Evolutionary conservation across 2,329 filamentous ascomycete species (phyloP), one percentile per base, ranked within the genome.

Genomic region (Aspergillus sp.): DNA sequence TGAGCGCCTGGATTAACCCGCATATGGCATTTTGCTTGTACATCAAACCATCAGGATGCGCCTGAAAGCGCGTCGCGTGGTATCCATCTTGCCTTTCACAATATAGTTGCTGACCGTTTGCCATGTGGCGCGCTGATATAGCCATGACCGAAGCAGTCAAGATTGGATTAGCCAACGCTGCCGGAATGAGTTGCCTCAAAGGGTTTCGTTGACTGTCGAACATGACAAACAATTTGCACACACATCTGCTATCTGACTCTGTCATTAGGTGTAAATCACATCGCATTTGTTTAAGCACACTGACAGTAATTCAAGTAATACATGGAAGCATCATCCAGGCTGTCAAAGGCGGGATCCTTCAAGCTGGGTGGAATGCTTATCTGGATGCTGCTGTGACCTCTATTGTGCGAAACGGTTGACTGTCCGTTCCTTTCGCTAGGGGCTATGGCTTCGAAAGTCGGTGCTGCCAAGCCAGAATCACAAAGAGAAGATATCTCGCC

Each of bases 191-290:
- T 17, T 60, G 68, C 48, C 72, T 62, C 39, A 75, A 69, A 3
- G 73, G 72, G 61, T 75, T 75, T n/a, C 52, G 64, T 8, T 71
- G 55, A 49, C 71, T 75, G 58, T 75, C 72, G 42, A 73, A 72
- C 52, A 75, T 67, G 21, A 67, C 63, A 30, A 65, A 72, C 15
- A 75, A 56, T 54, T 74, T 72, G 66, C 70, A 71, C 54, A 74
- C 70, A 19, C 66, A 69, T 21, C 65, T 62, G 54, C 68, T 71
- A 65, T 74, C 73, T 74, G 25, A 1, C 5, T 25, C 3, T 50
- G 54, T 64, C 36, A 60, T 48, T 32, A 36, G 2, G 5, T 11
- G n/a, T 57, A 17, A 15, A 19, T 7, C 17, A 41, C 21, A 8
- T 15, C 2, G 1, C 54, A 21, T n/a, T 27, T 15, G n/a, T 17